Evolutionary conservation across 2,329 filamentous ascomycete species (phyloP).

Genomic region (Talaromyces sp.): DNA sequence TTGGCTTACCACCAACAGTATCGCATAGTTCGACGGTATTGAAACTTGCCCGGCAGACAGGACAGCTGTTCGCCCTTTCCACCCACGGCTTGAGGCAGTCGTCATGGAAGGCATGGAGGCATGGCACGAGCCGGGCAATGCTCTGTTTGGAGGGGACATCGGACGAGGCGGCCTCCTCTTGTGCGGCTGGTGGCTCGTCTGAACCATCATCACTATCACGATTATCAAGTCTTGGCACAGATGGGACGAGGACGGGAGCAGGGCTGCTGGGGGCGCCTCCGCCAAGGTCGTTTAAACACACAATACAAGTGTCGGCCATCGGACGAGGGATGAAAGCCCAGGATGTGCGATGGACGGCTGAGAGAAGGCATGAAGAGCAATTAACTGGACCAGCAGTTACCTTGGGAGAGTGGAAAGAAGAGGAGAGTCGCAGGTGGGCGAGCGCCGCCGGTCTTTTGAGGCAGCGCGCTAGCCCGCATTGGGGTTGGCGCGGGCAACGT

Average conservation of each 20-base stretch:
- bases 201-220: conserved; percentile 23
- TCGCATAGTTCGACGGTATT: conserved; percentile 83
- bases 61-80: conserved; percentile 94
- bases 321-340: conserved; percentile 25
- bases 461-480: neutral
- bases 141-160: conserved; percentile 23
- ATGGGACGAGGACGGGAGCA: conserved; percentile 36
- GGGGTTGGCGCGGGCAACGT: conserved; percentile 7
- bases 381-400: conserved; percentile 4
- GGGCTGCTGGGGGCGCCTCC: conserved; percentile 45
- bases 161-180: conserved; percentile 2
- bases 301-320: conserved; percentile 66
- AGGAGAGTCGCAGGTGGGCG: neutral
- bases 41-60: conserved; percentile 89
- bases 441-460: neutral
- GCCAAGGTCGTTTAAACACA: conserved; percentile 65
- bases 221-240: conserved; percentile 38
- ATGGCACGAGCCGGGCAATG: conserved; percentile 63
- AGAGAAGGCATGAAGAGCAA: conserved; percentile 36
- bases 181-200: conserved; percentile 12
- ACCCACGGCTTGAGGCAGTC: conserved; percentile 91
- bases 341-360: conserved; percentile 22
- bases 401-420: neutral
- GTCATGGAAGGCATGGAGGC: conserved; percentile 89
- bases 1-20: conserved; percentile 63